Conservation (phyloP, 2,329 filamentous ascomycete species). For the Diaporthe ilicicola region DNA sequence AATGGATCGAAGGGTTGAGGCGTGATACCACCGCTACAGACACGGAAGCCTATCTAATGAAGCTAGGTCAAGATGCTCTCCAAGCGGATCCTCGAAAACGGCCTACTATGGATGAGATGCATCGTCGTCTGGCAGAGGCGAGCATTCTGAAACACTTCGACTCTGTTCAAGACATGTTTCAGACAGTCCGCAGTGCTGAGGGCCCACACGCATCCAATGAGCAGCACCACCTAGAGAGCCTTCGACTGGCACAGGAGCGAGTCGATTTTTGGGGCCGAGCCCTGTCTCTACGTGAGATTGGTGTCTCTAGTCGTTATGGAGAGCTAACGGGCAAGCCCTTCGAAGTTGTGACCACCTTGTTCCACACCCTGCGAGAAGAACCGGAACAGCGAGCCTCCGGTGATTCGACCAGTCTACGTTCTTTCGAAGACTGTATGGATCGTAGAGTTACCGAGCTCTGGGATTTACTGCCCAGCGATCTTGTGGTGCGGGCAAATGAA, state of each 20-base stretch:
- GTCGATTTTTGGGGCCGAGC: neutral
- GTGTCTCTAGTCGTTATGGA: neutral
- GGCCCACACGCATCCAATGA: neutral
- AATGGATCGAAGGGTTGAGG: neutral
- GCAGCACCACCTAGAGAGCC: neutral
- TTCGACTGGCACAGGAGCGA: neutral
- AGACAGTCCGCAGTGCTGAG: neutral
- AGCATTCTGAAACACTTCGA: neutral
- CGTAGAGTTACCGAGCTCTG: neutral
- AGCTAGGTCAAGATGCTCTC: neutral
- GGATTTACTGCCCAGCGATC: neutral
- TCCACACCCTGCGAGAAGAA: neutral
- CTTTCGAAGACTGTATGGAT: neutral
- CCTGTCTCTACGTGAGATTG: neutral
- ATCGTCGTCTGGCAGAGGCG: neutral
- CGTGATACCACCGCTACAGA: neutral
- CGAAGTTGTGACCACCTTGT: neutral
- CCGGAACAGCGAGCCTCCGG: neutral
- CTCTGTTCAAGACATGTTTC: neutral
- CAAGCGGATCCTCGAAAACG: neutral
- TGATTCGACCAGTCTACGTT: neutral
- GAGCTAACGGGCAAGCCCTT: neutral
- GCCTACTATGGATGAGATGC: constrained; percentile 2
- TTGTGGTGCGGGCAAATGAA: neutral
- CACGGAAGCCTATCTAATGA: neutral